Percentiles rank a stretch among this genome's conserved stretches.
Evolutionary conservation across 2,329 filamentous ascomycete genomes (phyloP).

Genomic region (Botrytis medusae): DNA sequence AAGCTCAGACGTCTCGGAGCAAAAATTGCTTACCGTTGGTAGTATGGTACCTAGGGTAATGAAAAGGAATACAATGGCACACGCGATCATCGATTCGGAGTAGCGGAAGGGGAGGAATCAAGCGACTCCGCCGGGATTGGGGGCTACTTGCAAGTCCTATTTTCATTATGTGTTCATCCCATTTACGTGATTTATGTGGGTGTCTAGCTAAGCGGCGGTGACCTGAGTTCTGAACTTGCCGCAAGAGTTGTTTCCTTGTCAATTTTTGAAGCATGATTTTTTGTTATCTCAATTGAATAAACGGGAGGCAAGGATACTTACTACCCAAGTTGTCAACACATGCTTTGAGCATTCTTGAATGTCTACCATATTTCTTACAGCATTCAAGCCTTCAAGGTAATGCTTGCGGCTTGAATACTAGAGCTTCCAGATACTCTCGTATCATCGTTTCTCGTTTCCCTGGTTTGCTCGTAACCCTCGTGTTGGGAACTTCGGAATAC

Average conservation of each 20-base stretch:
- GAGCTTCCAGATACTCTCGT: neutral
- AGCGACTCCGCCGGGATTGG: neutral
- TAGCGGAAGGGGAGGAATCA: neutral
- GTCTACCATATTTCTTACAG: neutral
- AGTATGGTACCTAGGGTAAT: too few relatives aligned
- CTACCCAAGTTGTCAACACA: neutral
- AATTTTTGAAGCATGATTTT: neutral
- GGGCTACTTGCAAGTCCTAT: neutral
- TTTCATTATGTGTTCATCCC: neutral
- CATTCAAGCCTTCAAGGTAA: neutral
- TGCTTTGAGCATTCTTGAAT: neutral
- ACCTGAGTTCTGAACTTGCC: neutral
- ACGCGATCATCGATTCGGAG: neutral
- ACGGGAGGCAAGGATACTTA: neutral
- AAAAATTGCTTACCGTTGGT: neutral
- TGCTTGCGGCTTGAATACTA: neutral
- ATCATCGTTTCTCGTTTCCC: neutral
- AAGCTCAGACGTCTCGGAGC: neutral
- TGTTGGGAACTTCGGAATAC: neutral
- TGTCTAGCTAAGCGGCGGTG: neutral
- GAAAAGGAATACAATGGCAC: neutral
- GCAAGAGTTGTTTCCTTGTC: neutral
- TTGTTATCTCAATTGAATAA: neutral
- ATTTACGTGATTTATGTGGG: neutral
- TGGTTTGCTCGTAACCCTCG: neutral